These are phyloP conservation scores for Verticillium klebahnii DNA, from an alignment of 2,329 filamentous ascomycete genomes.

Conservation along the genomic window DNA sequence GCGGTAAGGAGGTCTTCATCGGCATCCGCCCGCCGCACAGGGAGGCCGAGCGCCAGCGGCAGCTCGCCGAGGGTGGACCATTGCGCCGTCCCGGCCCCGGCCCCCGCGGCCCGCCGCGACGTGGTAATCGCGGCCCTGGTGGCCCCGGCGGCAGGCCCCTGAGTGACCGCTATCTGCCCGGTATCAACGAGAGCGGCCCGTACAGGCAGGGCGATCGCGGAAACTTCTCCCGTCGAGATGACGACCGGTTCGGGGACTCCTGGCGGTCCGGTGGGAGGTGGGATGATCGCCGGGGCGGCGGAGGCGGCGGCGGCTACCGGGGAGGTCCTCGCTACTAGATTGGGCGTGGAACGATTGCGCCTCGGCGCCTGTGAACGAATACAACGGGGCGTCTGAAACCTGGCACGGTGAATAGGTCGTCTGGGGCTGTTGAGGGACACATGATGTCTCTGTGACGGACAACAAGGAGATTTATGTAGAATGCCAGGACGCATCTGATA, in stretches of 20 bases:
- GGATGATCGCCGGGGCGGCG: conserved; percentile 8
- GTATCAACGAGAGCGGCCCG: conserved; percentile 12
- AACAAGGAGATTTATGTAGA: not conserved
- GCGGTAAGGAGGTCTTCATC: conserved; percentile 65
- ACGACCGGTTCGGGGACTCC: conserved; percentile 7
- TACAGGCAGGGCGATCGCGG: conserved; percentile 17
- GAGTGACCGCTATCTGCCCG: conserved; percentile 29
- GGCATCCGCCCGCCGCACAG: conserved; percentile 58
- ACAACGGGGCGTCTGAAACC: not conserved
- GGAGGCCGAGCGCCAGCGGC: conserved; percentile 33
- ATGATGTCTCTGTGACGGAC: not conserved
- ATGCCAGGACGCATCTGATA: not conserved
- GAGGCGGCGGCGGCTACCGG: conserved; percentile 5
- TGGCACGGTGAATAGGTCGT: not conserved
- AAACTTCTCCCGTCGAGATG: conserved; percentile 12
- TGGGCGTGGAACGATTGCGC: not conserved
- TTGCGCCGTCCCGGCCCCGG: not conserved
- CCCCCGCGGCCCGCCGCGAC: not conserved
- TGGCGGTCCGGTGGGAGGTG: not conserved
- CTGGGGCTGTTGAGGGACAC: not conserved
- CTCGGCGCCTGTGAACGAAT: not conserved
- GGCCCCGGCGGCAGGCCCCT: conserved; percentile 21
- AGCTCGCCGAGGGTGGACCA: conserved; percentile 16
- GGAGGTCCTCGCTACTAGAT: conserved; percentile 5
- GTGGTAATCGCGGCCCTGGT: conserved; percentile 18